phyloP scores from a whole-genome alignment of 495 filamentous ascomycete species.

The Apiosordaria backusii region DNA sequence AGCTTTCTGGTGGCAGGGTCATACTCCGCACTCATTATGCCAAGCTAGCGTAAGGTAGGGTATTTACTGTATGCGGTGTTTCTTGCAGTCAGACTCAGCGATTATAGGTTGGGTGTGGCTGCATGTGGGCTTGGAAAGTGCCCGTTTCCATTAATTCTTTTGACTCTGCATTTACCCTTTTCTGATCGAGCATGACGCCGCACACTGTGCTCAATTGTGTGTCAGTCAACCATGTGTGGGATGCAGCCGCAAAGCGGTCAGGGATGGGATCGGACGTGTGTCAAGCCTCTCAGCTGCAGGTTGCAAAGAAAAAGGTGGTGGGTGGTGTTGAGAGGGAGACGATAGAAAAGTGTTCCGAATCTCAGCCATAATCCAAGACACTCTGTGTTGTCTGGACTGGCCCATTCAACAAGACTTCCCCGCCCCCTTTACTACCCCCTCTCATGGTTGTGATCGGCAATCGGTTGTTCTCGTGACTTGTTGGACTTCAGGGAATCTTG shows the following conservation, averaged over 20 bases:
- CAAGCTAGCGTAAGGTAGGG: not conserved
- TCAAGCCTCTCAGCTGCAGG: conserved; percentile 21
- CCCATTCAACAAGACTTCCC: not conserved
- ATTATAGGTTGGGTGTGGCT: not conserved
- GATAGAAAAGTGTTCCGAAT: not conserved
- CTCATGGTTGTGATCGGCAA: conserved; percentile 19
- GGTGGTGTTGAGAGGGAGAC: no score
- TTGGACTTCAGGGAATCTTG: conserved; percentile 2
- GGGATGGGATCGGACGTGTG: conserved; percentile 10
- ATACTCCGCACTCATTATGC: not conserved
- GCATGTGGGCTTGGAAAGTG: not conserved
- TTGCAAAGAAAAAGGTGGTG: conserved; percentile 7
- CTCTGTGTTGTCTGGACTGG: not conserved
- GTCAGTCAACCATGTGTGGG: not conserved
- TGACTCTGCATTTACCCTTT: not conserved
- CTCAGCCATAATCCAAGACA: not conserved
- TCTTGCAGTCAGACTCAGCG: not conserved
- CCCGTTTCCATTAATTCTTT: not conserved
- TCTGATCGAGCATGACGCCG: no score
- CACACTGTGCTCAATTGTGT: not conserved
- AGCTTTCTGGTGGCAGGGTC: not conserved
- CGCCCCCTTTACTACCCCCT: not conserved
- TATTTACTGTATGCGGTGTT: not conserved
- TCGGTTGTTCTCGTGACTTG: conserved; percentile 15
- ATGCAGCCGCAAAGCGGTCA: not conserved